phyloP scores from a whole-genome alignment of 345 rosid species.

The Gossypium turneri region DNA sequence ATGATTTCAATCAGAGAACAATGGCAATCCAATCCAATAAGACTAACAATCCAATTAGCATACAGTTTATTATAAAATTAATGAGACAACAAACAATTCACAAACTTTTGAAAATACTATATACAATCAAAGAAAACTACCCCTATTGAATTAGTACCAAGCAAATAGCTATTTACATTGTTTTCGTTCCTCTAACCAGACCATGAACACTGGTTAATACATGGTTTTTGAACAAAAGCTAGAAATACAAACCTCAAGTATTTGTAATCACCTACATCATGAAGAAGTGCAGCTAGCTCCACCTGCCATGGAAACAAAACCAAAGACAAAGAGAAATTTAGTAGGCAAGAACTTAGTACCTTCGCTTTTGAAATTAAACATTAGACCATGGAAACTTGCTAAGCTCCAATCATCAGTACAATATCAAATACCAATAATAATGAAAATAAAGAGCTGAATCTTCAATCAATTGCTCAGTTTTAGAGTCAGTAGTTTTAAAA shows the following conservation, averaged over 20 bases:
- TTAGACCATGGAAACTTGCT: neutral
- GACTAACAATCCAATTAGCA: too few species aligned
- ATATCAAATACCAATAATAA: neutral
- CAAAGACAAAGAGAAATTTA: conserved; percentile 9
- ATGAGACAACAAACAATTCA: too few species aligned
- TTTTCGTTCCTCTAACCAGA: too few species aligned
- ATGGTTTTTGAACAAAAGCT: neutral
- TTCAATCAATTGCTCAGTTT: neutral
- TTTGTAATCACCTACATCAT: conserved; percentile 85
- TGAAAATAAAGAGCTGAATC: neutral
- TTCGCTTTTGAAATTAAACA: neutral
- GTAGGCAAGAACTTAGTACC: neutral
- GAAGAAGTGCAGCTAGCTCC: conserved; percentile 88
- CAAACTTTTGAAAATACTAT: too few species aligned
- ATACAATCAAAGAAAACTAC: too few species aligned
- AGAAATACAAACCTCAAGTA: conserved; percentile 59
- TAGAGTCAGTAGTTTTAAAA: neutral
- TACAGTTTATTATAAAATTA: too few species aligned
- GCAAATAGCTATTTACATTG: too few species aligned
- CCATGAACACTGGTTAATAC: neutral
- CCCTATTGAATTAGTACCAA: too few species aligned
- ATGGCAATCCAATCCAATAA: too few species aligned
- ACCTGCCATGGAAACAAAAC: conserved; percentile 37
- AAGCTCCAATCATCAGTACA: neutral
- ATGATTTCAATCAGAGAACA: too few species aligned